Evolutionary conservation across 2,329 filamentous ascomycete genomes (phyloP), one percentile per base, ranked within the genome.

Genomic region (Paracoccidioides lutzii): DNA sequence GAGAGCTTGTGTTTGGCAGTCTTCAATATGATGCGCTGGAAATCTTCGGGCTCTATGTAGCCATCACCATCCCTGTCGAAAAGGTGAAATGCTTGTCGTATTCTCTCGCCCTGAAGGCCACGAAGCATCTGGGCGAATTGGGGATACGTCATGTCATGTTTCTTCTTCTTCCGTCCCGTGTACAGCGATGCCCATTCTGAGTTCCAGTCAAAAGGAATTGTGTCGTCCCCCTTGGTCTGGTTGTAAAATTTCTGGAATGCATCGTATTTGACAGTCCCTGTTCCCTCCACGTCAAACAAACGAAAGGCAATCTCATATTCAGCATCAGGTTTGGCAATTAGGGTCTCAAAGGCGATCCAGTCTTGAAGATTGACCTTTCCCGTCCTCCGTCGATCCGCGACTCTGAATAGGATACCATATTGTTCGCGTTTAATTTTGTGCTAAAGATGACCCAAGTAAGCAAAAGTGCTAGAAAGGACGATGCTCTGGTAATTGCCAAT

Each of bases 221-320:
- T 88, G 58, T 88, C 80, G 30, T 83, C 75, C n/a, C 85, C 84
- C 76, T 91, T 95, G 79, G 95, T 94, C 64, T 84, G 77, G 73
- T 91, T 87, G 74, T 94, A 96, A 57, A 91, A 76, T 57, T 82
- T 80, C 67, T 88, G 83, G 74, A 98, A 90, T 65, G 90, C 83
- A 42, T 95, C 87, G 67, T 91, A 95, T 70, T 90, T 91, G 66
- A 98, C 89, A 51, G 81, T 81, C 59, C 93, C 93, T 22, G 83
- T 87, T 59, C 87, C 82, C 53, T 91, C 84, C 64, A 88, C 80
- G 68, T 97, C 91, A 73, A 98, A 98, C 55, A 98, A 81, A 65
- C 93, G 88, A 76, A 97, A 98, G 14, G 93, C 91, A 65, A 98
- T 95, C 73, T 97, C 90, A 75, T 98, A 98, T 75, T 98, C 93